Conservation (phyloP, 441 rosid genomes). For the Macaranga tanarius region DNA sequence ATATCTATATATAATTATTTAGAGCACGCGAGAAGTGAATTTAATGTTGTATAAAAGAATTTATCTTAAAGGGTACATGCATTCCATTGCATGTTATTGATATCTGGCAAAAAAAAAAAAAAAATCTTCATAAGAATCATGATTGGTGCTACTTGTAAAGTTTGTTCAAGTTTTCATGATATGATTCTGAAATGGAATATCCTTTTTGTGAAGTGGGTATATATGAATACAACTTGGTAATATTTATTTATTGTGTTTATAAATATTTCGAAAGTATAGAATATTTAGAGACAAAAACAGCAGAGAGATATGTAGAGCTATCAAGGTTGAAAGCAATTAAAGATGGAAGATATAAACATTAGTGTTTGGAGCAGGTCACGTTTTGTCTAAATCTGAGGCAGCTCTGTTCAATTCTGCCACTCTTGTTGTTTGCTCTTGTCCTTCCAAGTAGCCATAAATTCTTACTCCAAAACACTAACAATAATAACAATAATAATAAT, state of each 20-base stretch:
- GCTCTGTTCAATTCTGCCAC: slow-evolving; percentile 9
- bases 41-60: too few species aligned
- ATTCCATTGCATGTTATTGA: too few species aligned
- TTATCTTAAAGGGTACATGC: too few species aligned
- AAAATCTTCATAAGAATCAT: background rate
- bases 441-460: slow-evolving; percentile 10
- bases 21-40: background rate
- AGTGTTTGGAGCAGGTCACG: background rate
- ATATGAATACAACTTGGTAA: too few species aligned
- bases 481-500: background rate
- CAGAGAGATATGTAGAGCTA: background rate
- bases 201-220: background rate
- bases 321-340: slow-evolving; percentile 1
- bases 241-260: too few species aligned
- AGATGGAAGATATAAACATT: background rate
- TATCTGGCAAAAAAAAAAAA: too few species aligned
- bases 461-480: background rate
- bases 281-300: background rate
- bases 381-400: slow-evolving; percentile 7
- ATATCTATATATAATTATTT: background rate
- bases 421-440: slow-evolving; percentile 24
- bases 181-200: background rate
- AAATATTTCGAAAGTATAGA: too few species aligned
- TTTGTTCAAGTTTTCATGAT: background rate
- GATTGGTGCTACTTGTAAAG: background rate